Evolutionary conservation across 495 filamentous ascomycete genomes (phyloP), one percentile per base, ranked within the genome.

Genomic region (Aspergillus bridgeri): DNA sequence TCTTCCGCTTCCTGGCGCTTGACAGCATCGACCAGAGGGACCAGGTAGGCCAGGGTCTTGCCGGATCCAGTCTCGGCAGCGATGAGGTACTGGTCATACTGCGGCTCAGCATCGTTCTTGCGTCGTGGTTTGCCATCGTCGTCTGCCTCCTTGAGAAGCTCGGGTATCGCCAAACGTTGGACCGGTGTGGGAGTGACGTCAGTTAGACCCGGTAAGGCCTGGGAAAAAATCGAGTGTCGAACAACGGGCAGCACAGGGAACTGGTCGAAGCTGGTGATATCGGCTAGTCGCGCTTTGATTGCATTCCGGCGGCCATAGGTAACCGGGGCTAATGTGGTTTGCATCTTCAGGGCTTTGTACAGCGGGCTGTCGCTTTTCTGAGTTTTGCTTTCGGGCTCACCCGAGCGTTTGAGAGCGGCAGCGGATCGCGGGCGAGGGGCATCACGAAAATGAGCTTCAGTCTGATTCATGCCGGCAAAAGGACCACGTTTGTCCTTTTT

Each of bases 61-160:
- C 94, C 94, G 2, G 94, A 97, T 9, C 94, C 94, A 2, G 94
- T 98, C 75, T 98, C 94, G 11, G 95, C 94, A 0, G 95, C 94
- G 18, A 98, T 79, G 11, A 98, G 82, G 65, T 89, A 96, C 60
- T 93, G 86, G 56, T 87, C 77, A 60, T 81, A 82, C n/a, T 76
- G 71, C 21, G 69, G 59, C 9, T 71, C 68, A 51, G 71, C 58
- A 22, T 72, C 69, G 2, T 70, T 58, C 59, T 63, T 51, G 29
- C 48, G 27, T 25, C 63, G 70, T 45, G 64, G 44, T n/a, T 66
- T 71, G 50, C 61, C 68, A 58, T 60, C 51, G 53, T 62, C 67
- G 59, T 60, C 47, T 5, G 51, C 49, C 6, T 74, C 65, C 17
- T 84, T 86, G 17, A 94, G 75, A 8, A 98, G 70, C 1, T 80